Percentiles rank a stretch among this genome's conserved stretches.
phyloP scores from a whole-genome alignment of 805 yeast genomes.

The Candida peoriensis region DNA sequence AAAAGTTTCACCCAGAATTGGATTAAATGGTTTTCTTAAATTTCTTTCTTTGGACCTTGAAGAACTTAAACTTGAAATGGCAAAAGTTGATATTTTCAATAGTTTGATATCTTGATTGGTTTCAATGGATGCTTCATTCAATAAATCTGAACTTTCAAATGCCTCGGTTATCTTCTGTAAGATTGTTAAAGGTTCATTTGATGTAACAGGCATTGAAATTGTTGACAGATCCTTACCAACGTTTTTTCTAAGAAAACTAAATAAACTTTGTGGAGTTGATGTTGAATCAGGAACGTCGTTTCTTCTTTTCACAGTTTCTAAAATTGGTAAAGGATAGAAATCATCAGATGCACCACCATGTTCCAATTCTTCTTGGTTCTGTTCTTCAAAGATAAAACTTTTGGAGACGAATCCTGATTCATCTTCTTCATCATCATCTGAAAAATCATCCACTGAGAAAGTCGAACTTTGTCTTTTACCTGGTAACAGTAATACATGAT shows the following conservation, averaged over 20 bases:
- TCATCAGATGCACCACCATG: conserved; percentile 22
- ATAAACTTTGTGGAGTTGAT: conserved; percentile 74
- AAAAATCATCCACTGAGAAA: conserved; percentile 19
- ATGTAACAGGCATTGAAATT: conserved; percentile 88
- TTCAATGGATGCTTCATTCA: conserved; percentile 53
- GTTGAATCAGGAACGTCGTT: conserved; percentile 51
- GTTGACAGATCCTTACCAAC: conserved; percentile 87
- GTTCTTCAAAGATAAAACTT: conserved; percentile 2
- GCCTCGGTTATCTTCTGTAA: conserved; percentile 77
- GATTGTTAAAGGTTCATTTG: conserved; percentile 86
- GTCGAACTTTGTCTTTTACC: conserved; percentile 8
- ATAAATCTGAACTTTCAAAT: conserved; percentile 66
- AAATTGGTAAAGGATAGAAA: conserved; percentile 67
- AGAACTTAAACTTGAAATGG: conserved; percentile 67
- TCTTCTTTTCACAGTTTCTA: conserved; percentile 43
- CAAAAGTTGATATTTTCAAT: conserved; percentile 74
- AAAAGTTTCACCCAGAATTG: conserved; percentile 87
- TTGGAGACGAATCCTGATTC: conserved; percentile 19
- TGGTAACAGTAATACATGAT: conserved; percentile 18
- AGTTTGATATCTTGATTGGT: conserved; percentile 49
- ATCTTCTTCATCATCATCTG: conserved; percentile 24
- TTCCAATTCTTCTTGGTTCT: conserved; percentile 2
- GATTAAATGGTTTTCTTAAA: conserved; percentile 88
- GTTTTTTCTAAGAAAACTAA: conserved; percentile 77
- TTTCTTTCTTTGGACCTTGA: conserved; percentile 72